These are phyloP conservation scores for Aspergillus ochraceoroseus DNA, from an alignment of 2,329 filamentous ascomycete species.

Conservation along the genomic window DNA sequence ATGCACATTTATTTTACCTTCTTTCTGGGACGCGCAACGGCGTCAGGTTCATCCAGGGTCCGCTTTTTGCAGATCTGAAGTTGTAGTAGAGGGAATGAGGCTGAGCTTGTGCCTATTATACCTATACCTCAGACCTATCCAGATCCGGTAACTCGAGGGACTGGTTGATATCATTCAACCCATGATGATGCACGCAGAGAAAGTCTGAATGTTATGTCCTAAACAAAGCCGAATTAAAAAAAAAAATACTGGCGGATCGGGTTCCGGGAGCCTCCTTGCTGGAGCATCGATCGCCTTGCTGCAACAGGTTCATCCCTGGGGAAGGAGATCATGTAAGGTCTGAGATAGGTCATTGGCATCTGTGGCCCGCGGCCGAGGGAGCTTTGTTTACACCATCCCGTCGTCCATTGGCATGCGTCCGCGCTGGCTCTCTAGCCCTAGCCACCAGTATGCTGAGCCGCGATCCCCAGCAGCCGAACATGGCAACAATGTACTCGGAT, in stretches of 20 bases:
- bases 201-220: no score
- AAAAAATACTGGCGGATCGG: conserved; percentile 17
- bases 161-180: no score
- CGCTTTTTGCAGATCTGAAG: no score
- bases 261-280: conserved; percentile 27
- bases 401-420: conserved; percentile 36
- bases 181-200: no score
- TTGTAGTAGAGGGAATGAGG: no score
- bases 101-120: no score
- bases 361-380: conserved; percentile 27
- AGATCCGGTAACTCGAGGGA: no score
- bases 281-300: conserved; percentile 29
- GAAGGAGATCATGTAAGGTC: conserved; percentile 40
- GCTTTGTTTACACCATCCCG: conserved; percentile 35
- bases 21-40: no score
- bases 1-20: no score
- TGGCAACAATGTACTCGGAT: conserved; percentile 9
- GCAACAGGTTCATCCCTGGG: conserved; percentile 31
- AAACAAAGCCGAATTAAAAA: neutral
- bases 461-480: neutral
- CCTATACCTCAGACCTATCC: no score
- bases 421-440: conserved; percentile 26
- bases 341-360: conserved; percentile 35
- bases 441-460: conserved; percentile 22
- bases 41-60: no score